Base-by-base conservation (phyloP, 179 eudicot species). In the Beta lomatogona region DNA sequence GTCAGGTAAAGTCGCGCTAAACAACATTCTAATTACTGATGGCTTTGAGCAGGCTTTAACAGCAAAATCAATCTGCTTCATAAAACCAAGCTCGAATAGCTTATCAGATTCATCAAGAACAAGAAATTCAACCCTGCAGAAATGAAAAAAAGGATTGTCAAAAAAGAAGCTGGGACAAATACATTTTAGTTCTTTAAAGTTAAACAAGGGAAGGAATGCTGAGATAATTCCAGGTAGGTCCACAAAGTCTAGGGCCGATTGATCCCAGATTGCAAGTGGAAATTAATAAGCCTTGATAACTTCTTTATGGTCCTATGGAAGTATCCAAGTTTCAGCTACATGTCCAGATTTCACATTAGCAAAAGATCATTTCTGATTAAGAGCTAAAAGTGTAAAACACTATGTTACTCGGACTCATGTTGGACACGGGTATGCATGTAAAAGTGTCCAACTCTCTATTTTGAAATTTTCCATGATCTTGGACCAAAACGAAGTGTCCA, bases 1-100 rank as follows among this genome's bases (percentile, higher is more conserved):
- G 91, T 97, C 99, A 61, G 99, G 99, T 81, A 97, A 88, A 80
- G 99, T 97, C 80, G 99, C 99, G 86, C 99, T 97, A 77, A 93
- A 97, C 83, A 97, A 80, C 75, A 97, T 94, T 44, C 99, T 93
- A 74, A 93, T 41, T 44, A 94, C 89, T 50, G 97, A 90, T 65
- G 98, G 97, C 74, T 93, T 94, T 73, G 99, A 91, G 86, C 99
- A 94, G 79, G 98, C 98, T 90, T 97, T 93, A 74, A 94, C 99
- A 75, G 92, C 92, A 61, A 89, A 86, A 90, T 97, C 99, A 85
- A 94, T 93, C 84, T 94, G 97, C 91, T 91, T 75, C 77, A 97
- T 93, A 88, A 93, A 93, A n/a, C 98, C 99, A 79, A 92, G 93
- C 90, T 97, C 98, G 75, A 97, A 97, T 36, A 97, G 91, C 87